A percentile compares a stretch with the other conserved stretches of the same genome.
phyloP scores from a whole-genome alignment of 1,139 yeast species.

The Pichia sp. region DNA sequence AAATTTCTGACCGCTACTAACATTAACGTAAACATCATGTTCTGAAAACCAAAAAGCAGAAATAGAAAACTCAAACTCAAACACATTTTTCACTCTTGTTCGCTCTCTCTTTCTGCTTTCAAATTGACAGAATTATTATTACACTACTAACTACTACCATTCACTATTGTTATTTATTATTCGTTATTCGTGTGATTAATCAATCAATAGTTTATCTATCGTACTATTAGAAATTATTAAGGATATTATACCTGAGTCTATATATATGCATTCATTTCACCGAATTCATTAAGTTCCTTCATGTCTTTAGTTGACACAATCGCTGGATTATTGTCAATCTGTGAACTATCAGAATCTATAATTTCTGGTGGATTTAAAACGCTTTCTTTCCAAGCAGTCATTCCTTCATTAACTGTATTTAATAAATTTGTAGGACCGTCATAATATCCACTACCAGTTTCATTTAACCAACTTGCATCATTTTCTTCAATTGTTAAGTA shows the following conservation, averaged over 20 bases:
- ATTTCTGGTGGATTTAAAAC: neutral
- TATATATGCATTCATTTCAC: slow-evolving; percentile 9
- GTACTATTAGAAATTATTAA: too few species aligned
- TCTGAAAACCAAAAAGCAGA: too few species aligned
- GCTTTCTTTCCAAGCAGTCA: slow-evolving; percentile 21
- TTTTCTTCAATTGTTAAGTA: slow-evolving; percentile 2
- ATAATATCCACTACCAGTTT: slow-evolving; percentile 29
- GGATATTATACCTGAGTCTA: neutral
- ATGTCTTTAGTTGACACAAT: neutral
- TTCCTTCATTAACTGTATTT: slow-evolving; percentile 31
- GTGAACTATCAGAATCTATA: neutral
- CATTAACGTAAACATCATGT: too few species aligned
- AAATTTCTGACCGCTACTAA: too few species aligned
- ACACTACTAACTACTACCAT: too few species aligned
- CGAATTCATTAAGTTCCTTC: slow-evolving; percentile 6
- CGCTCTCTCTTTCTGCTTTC: neutral
- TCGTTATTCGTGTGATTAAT: too few species aligned
- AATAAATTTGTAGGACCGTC: slow-evolving; percentile 70
- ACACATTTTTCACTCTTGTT: neutral
- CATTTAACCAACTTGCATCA: slow-evolving; percentile 18
- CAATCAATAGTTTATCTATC: too few species aligned
- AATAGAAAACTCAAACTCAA: too few species aligned
- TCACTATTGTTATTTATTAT: too few species aligned
- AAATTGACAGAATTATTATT: too few species aligned
- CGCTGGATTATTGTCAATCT: neutral